A percentile compares a stretch with the other conserved stretches of the same genome.
phyloP scores from a whole-genome alignment of 352 stramenopile genomes.

The Phytophthora agathidicida region DNA sequence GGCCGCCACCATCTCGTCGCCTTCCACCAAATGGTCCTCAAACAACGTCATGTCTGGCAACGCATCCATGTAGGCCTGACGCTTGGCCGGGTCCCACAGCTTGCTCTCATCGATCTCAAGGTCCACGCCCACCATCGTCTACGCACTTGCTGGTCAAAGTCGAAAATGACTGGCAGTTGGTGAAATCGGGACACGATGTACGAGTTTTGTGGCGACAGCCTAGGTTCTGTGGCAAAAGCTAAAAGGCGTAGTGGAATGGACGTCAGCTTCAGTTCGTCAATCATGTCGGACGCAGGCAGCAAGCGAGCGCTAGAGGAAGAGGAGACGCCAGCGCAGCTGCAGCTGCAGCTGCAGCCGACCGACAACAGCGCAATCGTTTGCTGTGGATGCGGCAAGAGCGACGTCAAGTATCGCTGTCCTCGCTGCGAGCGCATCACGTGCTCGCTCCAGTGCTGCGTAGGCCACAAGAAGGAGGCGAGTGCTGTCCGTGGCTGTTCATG shows the following conservation, averaged over 20 bases:
- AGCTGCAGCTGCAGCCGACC: conserved; percentile 3
- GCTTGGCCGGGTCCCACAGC: conserved; percentile 75
- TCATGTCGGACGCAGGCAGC: conserved; percentile 27
- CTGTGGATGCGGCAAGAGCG: conserved; percentile 43
- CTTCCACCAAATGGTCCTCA: conserved; percentile 87
- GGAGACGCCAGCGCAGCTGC: conserved; percentile 6
- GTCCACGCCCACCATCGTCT: conserved; percentile 81
- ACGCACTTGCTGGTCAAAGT: conserved; percentile 6
- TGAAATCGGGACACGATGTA: no score
- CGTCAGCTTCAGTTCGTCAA: conserved; percentile 21
- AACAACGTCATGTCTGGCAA: conserved; percentile 90
- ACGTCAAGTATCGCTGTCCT: conserved; percentile 88
- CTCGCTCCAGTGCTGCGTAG: conserved; percentile 77
- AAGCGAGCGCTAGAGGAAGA: conserved; percentile 48
- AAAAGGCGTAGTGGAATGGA: conserved; percentile 25
- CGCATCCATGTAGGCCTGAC: conserved; percentile 86
- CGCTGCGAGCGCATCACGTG: conserved; percentile 86
- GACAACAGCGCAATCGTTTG: conserved; percentile 32
- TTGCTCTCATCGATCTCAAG: conserved; percentile 90
- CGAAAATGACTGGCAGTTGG: conserved; percentile 33
- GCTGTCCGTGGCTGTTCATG: neutral
- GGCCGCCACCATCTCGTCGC: conserved; percentile 85
- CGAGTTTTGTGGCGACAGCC: neutral
- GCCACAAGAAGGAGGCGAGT: conserved; percentile 80
- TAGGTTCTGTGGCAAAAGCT: neutral